Percentiles rank a stretch among this genome's conserved stretches.
These are phyloP conservation scores for Gossypium australe DNA, from an alignment of 345 rosid genomes.

Conservation along the genomic window DNA sequence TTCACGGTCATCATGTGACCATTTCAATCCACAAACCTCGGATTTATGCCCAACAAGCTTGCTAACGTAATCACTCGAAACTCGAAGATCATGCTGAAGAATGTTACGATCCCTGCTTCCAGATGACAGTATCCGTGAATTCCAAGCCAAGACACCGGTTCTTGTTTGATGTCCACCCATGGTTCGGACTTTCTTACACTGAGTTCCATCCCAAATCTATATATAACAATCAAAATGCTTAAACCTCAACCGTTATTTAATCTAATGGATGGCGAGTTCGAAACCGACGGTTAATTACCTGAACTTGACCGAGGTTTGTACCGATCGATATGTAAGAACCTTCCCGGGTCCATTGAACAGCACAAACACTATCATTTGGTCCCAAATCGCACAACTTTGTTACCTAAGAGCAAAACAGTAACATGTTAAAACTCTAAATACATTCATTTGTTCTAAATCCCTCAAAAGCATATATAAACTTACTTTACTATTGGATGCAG, in stretches of 20 bases:
- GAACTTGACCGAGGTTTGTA: constrained; percentile 80
- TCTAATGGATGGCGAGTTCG: background rate
- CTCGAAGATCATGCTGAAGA: constrained; percentile 94
- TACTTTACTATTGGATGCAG: constrained; percentile 94
- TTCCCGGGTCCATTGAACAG: constrained; percentile 95
- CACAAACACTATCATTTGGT: constrained; percentile 73
- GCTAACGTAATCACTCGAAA: constrained; percentile 58
- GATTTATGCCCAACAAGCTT: constrained; percentile 93
- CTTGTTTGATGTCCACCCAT: constrained; percentile 97
- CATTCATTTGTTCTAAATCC: background rate
- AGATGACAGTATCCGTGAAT: constrained; percentile 73
- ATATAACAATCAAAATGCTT: background rate
- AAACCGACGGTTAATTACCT: constrained; percentile 40
- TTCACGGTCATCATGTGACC: constrained; percentile 96
- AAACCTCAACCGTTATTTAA: background rate
- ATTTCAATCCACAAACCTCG: constrained; percentile 92
- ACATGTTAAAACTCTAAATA: background rate
- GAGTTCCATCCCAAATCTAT: constrained; percentile 93
- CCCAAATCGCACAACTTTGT: constrained; percentile 92
- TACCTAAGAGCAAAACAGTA: constrained; percentile 45
- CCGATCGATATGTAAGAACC: constrained; percentile 92
- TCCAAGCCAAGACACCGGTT: constrained; percentile 95
- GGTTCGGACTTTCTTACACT: constrained; percentile 73
- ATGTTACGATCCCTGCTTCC: constrained; percentile 94
- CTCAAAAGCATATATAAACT: constrained; percentile 18